Base-by-base conservation (phyloP, 805 yeast genomes). In the Spencermartinsiella europaea region DNA sequence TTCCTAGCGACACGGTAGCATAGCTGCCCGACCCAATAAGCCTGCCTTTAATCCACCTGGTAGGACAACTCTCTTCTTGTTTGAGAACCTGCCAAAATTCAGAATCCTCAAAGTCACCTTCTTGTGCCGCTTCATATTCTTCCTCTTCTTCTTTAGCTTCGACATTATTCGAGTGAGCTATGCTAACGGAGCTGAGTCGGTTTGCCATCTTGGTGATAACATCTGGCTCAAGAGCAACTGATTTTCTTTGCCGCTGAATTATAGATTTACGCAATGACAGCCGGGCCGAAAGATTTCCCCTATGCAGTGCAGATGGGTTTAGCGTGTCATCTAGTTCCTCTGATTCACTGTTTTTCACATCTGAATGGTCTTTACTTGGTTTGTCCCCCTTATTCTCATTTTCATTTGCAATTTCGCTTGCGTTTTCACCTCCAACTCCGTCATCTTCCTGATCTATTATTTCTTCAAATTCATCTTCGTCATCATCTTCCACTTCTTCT, bases 11-110 rank as follows among this genome's bases (percentile, higher is more conserved):
- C 1, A 93, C 99, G 1, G 87, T 81, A 27, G 98, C 99, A 71
- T 89, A 93, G 50, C 95, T 83, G 2, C 99, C 99, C 7, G 91
- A 82, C 0, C 99, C 99, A 53, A 93, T 88, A 40, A 89, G 72
- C 0, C 95, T 86, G 40, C 99, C 99, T 57, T 85, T 85, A 38
- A 89, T 74, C 99, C 99, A 93, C 37, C 85, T 79, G 34, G 80
- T 74, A 3, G 95, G 93, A 0, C 85, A 84, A 35, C 53, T 51
- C 22, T 68, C 73, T 42, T 71, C 73, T n/a, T 59, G 50, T 14
- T 69, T 54, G 19, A 68, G 57, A 25, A 58, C 57, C 36, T 64
- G 61, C 38, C 71, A 53, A 31, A 73, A 59, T 39, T 71, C 75
- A 19, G 71, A 79, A 3, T 64, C 66, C 20, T 61, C 68, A 4